Percentiles rank a stretch among this genome's conserved stretches.
phyloP scores from a whole-genome alignment of 495 filamentous ascomycete species.

The Xylaria intraflava region DNA sequence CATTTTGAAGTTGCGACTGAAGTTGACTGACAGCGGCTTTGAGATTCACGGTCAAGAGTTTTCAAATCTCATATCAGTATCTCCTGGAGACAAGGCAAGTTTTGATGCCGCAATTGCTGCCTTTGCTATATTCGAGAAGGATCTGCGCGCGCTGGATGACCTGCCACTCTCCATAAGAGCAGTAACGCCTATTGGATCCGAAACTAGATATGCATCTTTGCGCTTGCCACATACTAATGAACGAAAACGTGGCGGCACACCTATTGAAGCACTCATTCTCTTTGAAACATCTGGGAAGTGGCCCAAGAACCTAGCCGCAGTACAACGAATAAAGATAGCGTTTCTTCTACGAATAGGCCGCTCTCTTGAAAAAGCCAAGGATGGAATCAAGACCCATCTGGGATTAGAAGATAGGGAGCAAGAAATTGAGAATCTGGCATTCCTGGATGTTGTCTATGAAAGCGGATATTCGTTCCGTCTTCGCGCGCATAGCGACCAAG shows the following conservation, averaged over 20 bases:
- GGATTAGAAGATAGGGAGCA: constrained; percentile 71
- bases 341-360: constrained; percentile 79
- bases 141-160: constrained; percentile 66
- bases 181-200: constrained; percentile 60
- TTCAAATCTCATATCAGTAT: constrained; percentile 45
- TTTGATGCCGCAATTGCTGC: constrained; percentile 52
- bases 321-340: constrained; percentile 89
- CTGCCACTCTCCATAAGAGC: constrained; percentile 77
- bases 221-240: constrained; percentile 39
- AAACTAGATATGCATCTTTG: constrained; percentile 67
- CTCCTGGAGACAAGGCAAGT: constrained; percentile 33
- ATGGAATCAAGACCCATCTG: constrained; percentile 53
- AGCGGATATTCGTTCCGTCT: constrained; percentile 61
- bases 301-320: constrained; percentile 84
- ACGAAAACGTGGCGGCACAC: constrained; percentile 29
- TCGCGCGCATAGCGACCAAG: constrained; percentile 74
- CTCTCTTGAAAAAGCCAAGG: constrained; percentile 51
- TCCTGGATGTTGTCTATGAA: constrained; percentile 70
- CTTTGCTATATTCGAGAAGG: constrained; percentile 64
- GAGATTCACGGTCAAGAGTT: constrained; percentile 58
- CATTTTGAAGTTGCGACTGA: constrained; percentile 57
- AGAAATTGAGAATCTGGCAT: constrained; percentile 68
- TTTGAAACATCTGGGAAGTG: constrained; percentile 92
- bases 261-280: constrained; percentile 65
- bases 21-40: constrained; percentile 45